Evolutionary conservation across 139 green algal species (phyloP), one percentile per base, ranked within the genome.

Genomic region (Closterium sp.): DNA sequence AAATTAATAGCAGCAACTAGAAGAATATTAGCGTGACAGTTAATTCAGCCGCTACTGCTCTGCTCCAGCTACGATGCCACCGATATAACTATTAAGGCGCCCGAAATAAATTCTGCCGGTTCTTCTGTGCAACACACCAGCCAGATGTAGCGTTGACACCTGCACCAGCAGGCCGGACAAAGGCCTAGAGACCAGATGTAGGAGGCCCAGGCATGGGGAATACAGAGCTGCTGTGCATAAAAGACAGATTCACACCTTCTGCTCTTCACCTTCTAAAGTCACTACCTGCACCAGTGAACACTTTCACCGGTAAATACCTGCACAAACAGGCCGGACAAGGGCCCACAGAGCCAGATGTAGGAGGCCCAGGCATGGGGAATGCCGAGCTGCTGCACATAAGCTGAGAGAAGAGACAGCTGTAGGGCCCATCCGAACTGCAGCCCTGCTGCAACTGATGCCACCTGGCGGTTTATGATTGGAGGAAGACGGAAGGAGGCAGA

Each of bases 381-480:
- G 28, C 93, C 93, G n/a, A 95, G 91, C 34, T 95, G 91, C 87
- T 95, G 93, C 22, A 95, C 91, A 70, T 95, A 95, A 24, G 93
- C 90, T 11, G 93, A 94, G 10, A 95, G 93, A 11, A 95, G 93
- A 0, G 90, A 94, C 21, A 94, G 93, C 90, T 95, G 93, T 86
- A 95, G 62, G 13, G 93, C 93, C 90, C 93, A 95, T 2, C 93
- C 93, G 85, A 94, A 94, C 88, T 95, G 93, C 7, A 95, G 28
- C 5, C 93, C 93, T 22, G 31, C 88, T 2, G 84, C 93, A 30
- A 95, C 50, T 22, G 21, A 87, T 7, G 90, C 45, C 27, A 90
- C 88, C 11, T 84, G 50, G 34, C 9, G 34, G 34, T 42, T 42
- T 4, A 6, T 42, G 34, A 42, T 42, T 42, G 34, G 34, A 42